Evolutionary conservation across 2,329 filamentous ascomycete genomes (phyloP).

Genomic region (Trichoderma guizhouense): DNA sequence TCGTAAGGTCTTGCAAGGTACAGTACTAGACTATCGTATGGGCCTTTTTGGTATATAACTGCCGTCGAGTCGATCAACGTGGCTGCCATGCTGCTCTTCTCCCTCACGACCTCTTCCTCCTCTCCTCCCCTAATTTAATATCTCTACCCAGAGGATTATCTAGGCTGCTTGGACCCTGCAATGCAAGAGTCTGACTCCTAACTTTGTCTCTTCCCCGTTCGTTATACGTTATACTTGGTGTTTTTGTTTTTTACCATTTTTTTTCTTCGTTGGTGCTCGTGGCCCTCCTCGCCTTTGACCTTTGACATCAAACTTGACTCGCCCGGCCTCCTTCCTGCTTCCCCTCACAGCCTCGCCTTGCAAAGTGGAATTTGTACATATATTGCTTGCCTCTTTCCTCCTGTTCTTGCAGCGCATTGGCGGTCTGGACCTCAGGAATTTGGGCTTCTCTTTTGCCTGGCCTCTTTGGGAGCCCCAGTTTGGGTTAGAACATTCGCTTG

Average conservation of each 20-base stretch:
- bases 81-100: slow-evolving; percentile 12
- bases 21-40: background rate
- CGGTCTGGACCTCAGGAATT: background rate
- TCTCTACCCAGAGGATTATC: background rate
- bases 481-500: slow-evolving; percentile 15
- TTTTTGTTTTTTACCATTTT: background rate
- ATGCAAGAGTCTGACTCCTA: slow-evolving; percentile 14
- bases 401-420: slow-evolving; percentile 6
- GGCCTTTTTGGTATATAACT: slow-evolving; percentile 13
- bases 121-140: slow-evolving; percentile 1
- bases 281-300: background rate
- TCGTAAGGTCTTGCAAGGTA: background rate
- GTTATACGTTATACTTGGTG: background rate
- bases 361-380: background rate
- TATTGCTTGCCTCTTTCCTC: background rate
- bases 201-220: background rate
- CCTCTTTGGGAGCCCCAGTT: background rate
- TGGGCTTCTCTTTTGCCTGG: background rate
- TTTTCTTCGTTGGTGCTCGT: background rate
- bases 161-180: background rate
- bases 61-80: slow-evolving; percentile 7
- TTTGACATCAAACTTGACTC: background rate
- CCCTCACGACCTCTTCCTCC: slow-evolving; percentile 7
- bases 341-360: background rate
- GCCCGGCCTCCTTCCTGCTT: background rate